These are phyloP conservation scores for Aspergillus jensenii DNA, from an alignment of 2,329 filamentous ascomycete species.

Conservation along the genomic window DNA sequence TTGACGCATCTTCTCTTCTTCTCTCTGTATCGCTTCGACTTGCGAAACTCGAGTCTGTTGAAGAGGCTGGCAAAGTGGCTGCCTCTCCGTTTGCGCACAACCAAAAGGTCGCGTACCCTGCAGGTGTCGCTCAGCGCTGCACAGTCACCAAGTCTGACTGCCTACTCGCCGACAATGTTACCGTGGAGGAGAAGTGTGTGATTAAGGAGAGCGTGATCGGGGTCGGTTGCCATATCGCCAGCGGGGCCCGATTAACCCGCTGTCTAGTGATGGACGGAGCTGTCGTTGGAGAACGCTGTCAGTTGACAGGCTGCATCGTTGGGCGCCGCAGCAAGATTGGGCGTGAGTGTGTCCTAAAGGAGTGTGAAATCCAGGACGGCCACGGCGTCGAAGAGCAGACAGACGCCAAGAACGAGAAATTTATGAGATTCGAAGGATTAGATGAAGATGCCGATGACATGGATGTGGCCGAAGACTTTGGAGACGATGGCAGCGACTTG, in stretches of 20 bases:
- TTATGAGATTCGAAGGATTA: slow-evolving; percentile 54
- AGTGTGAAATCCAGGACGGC: slow-evolving; percentile 87
- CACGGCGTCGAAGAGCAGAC: slow-evolving; percentile 81
- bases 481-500: slow-evolving; percentile 14
- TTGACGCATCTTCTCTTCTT: slow-evolving; percentile 82
- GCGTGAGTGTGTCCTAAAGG: slow-evolving; percentile 75
- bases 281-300: slow-evolving; percentile 77
- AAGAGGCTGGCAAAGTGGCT: slow-evolving; percentile 58
- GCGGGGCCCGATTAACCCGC: slow-evolving; percentile 80
- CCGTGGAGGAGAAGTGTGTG: slow-evolving; percentile 82
- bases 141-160: slow-evolving; percentile 81
- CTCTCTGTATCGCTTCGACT: slow-evolving; percentile 80
- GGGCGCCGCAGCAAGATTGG: slow-evolving; percentile 80
- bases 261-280: slow-evolving; percentile 93
- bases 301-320: slow-evolving; percentile 82
- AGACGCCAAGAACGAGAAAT: slow-evolving; percentile 62
- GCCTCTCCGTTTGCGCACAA: slow-evolving; percentile 74
- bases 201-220: slow-evolving; percentile 92
- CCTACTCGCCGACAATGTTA: slow-evolving; percentile 84
- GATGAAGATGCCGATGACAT: slow-evolving; percentile 39
- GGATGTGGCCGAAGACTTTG: slow-evolving; percentile 32
- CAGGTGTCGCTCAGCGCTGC: slow-evolving; percentile 74
- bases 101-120: slow-evolving; percentile 78
- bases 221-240: slow-evolving; percentile 79
- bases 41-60: slow-evolving; percentile 71